Evolutionary conservation across 2,329 filamentous ascomycete species (phyloP).

Genomic region (Hypoxylon sp.): DNA sequence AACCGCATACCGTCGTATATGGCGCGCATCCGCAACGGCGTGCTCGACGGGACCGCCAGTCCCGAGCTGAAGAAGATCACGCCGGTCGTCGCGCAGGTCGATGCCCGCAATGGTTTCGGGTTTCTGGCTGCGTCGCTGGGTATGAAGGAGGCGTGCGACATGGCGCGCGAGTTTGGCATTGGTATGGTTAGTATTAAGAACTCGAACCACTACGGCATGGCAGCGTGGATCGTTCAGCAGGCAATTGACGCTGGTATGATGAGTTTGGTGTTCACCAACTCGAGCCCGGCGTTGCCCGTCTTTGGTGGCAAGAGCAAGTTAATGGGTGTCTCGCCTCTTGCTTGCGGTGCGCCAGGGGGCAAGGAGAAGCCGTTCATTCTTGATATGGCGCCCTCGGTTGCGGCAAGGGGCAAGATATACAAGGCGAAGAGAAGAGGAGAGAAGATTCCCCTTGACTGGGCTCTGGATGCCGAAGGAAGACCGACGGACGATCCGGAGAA

Average conservation of each 20-base stretch:
- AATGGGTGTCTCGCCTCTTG: slow-evolving; percentile 81
- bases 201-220: slow-evolving; percentile 89
- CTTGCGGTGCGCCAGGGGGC: slow-evolving; percentile 79
- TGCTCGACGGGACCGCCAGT: slow-evolving; percentile 72
- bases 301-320: slow-evolving; percentile 79
- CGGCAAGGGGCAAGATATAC: slow-evolving; percentile 80
- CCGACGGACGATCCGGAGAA: slow-evolving; percentile 79
- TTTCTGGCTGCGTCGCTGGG: slow-evolving; percentile 77
- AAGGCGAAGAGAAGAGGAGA: slow-evolving; percentile 77
- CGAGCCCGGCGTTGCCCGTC: slow-evolving; percentile 78
- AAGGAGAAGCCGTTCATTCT: slow-evolving; percentile 75
- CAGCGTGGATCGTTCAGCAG: slow-evolving; percentile 83
- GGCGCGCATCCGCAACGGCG: slow-evolving; percentile 77
- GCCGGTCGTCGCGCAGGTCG: slow-evolving; percentile 77
- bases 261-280: slow-evolving; percentile 79
- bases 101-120: slow-evolving; percentile 80
- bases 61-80: slow-evolving; percentile 75
- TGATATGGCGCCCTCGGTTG: slow-evolving; percentile 81
- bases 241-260: slow-evolving; percentile 80
- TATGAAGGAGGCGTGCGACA: slow-evolving; percentile 77
- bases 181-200: slow-evolving; percentile 83
- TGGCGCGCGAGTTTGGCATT: slow-evolving; percentile 76
- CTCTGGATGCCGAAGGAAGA: slow-evolving; percentile 77
- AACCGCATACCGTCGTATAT: slow-evolving; percentile 86
- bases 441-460: slow-evolving; percentile 81